These are phyloP conservation scores for Phytopythium helicoides DNA, from an alignment of 352 stramenopile genomes.

Conservation along the genomic window DNA sequence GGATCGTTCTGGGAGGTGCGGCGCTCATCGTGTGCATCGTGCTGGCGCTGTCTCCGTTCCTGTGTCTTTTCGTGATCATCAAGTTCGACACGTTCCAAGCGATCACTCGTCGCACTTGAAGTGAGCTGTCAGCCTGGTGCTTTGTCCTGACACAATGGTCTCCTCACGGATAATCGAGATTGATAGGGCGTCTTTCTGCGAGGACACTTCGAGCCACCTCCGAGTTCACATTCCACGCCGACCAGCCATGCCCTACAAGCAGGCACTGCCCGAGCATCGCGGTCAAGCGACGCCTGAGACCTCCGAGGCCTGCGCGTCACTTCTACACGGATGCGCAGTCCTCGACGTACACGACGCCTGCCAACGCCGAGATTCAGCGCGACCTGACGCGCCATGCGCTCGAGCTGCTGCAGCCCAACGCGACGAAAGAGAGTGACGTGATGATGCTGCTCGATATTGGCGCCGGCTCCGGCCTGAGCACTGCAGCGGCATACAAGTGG, in stretches of 20 bases:
- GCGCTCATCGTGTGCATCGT: slow-evolving; percentile 23
- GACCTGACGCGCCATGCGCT: slow-evolving; percentile 68
- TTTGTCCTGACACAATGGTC: too few species aligned
- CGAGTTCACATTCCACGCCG: too few species aligned
- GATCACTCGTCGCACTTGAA: too few species aligned
- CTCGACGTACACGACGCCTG: slow-evolving; percentile 59
- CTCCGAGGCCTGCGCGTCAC: slow-evolving; percentile 35
- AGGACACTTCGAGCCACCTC: too few species aligned
- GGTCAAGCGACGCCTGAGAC: slow-evolving; percentile 24
- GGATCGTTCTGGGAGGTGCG: slow-evolving; percentile 20
- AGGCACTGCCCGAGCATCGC: slow-evolving; percentile 40
- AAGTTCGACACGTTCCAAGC: slow-evolving; percentile 13
- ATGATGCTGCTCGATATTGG: slow-evolving; percentile 66
- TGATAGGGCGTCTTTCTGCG: too few species aligned
- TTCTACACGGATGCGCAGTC: slow-evolving; percentile 72
- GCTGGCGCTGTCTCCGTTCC: slow-evolving; percentile 23
- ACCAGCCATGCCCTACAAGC: slow-evolving; percentile 74
- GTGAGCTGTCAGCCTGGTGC: too few species aligned
- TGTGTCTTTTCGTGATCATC: slow-evolving; percentile 23
- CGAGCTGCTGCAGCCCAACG: slow-evolving; percentile 31
- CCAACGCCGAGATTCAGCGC: slow-evolving; percentile 66
- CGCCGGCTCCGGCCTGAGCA: slow-evolving; percentile 70
- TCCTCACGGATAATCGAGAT: too few species aligned
- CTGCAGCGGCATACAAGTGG: slow-evolving; percentile 47
- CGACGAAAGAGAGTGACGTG: slow-evolving; percentile 8